These are phyloP conservation scores for Anthracocystis walkeri DNA, from an alignment of 1,284 basidiomycete species.

Conservation along the genomic window DNA sequence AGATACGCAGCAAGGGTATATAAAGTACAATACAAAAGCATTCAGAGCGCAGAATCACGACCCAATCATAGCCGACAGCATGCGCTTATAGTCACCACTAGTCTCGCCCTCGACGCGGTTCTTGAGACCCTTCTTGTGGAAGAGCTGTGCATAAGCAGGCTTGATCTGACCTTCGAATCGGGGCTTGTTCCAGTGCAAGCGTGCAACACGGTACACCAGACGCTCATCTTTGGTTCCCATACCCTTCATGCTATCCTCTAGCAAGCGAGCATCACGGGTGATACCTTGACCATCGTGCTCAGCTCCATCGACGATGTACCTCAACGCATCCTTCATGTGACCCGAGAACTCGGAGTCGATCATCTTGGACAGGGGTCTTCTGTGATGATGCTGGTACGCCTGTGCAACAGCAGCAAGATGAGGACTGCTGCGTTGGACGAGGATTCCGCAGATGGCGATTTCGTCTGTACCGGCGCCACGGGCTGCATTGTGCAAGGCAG, in stretches of 20 bases:
- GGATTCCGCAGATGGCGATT: constrained; percentile 64
- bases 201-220: constrained; percentile 55
- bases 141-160: constrained; percentile 61
- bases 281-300: constrained; percentile 64
- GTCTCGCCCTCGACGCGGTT: constrained; percentile 62
- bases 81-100: constrained; percentile 61
- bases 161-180: constrained; percentile 64
- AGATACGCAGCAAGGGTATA: constrained; percentile 17
- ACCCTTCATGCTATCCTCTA: constrained; percentile 67
- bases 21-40: constrained; percentile 5
- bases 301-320: constrained; percentile 66
- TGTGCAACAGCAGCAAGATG: constrained; percentile 64
- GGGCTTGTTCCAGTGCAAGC: constrained; percentile 64
- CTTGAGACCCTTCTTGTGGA: constrained; percentile 61
- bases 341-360: constrained; percentile 66
- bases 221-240: constrained; percentile 65
- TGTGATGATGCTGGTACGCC: constrained; percentile 58
- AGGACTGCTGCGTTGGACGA: constrained; percentile 61
- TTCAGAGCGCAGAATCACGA: constrained; percentile 13
- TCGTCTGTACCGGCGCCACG: constrained; percentile 61
- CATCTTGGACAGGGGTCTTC: constrained; percentile 51
- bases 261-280: constrained; percentile 62
- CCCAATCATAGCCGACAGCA: constrained; percentile 56
- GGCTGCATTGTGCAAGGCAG: constrained; percentile 42
- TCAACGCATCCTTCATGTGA: constrained; percentile 64